phyloP scores from a whole-genome alignment of 495 filamentous ascomycete genomes.

The Hypoxylon lenormandii region DNA sequence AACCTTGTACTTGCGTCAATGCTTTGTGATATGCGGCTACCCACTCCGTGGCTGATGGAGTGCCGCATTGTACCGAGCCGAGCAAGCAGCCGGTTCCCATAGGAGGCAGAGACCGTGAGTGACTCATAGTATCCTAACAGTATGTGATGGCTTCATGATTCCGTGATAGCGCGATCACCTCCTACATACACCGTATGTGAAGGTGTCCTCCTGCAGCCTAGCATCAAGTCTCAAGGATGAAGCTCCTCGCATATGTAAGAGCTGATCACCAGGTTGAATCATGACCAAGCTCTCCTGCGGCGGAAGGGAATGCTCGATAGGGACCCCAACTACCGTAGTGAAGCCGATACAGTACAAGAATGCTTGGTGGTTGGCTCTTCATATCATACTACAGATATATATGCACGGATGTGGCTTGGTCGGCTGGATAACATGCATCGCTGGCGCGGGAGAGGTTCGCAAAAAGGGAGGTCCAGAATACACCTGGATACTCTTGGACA shows the following conservation, averaged over 20 bases:
- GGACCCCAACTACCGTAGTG: conserved; percentile 4
- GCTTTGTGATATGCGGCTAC: conserved; percentile 41
- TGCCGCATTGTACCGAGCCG: conserved; percentile 19
- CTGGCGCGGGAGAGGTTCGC: conserved; percentile 36
- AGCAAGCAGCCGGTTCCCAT: conserved; percentile 23
- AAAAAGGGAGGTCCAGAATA: conserved; percentile 41
- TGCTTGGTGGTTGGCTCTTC: conserved; percentile 2
- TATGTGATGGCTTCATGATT: conserved; percentile 31
- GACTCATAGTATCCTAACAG: conserved; percentile 34
- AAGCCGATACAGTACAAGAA: conserved; percentile 18
- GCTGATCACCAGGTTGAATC: conserved; percentile 8
- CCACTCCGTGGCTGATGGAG: conserved; percentile 23
- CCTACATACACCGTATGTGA: conserved; percentile 4
- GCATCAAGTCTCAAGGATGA: conserved; percentile 13
- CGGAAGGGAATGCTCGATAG: background rate
- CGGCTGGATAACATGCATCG: conserved; percentile 39
- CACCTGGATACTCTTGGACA: conserved; percentile 9
- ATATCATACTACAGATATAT: conserved; percentile 15
- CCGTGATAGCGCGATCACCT: conserved; percentile 19
- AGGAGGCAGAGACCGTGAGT: conserved; percentile 18
- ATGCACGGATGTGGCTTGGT: conserved; percentile 32
- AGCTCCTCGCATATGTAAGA: conserved; percentile 14
- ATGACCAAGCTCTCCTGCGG: conserved; percentile 1
- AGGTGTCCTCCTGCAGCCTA: background rate
- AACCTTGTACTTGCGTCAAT: conserved; percentile 56